phyloP scores from a whole-genome alignment of 2,329 filamentous ascomycete genomes.

The Colletotrichum truncatum region DNA sequence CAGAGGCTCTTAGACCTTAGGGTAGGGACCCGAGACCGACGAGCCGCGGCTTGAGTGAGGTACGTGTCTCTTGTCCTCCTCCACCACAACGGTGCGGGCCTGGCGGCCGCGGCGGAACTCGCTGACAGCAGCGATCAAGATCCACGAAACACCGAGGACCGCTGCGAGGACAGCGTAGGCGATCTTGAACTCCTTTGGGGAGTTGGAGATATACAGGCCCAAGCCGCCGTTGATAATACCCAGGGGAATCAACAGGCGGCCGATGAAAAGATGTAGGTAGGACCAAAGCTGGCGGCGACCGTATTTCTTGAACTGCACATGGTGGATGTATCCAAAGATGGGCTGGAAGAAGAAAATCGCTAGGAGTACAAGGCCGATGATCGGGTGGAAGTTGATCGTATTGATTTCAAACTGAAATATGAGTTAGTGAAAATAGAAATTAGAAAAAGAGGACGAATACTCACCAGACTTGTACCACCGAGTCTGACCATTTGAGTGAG shows the following conservation, averaged over 20 bases:
- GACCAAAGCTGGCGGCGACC: conserved; percentile 51
- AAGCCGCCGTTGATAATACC: conserved; percentile 57
- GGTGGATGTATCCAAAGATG: conserved; percentile 51
- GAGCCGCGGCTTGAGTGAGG: conserved; percentile 2
- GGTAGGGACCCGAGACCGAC: conserved; percentile 2
- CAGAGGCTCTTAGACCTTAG: neutral
- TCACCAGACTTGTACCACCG: conserved; percentile 41
- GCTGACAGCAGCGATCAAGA: conserved; percentile 40
- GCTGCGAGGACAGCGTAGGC: conserved; percentile 50
- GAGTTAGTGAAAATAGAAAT: neutral
- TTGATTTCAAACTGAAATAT: conserved; percentile 39
- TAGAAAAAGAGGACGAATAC: conserved; percentile 15
- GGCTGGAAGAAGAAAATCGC: conserved; percentile 50
- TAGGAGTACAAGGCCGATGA: conserved; percentile 55
- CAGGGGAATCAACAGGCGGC: conserved; percentile 47
- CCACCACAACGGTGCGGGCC: conserved; percentile 12
- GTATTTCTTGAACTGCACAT: conserved; percentile 47
- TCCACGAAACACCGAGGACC: conserved; percentile 48
- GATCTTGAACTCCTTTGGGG: conserved; percentile 36
- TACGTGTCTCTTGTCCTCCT: conserved; percentile 22
- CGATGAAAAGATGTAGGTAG: conserved; percentile 52
- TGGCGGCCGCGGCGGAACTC: conserved; percentile 39
- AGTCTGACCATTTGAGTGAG: conserved; percentile 44
- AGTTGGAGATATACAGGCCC: conserved; percentile 48
- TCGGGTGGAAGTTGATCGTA: conserved; percentile 51